Percentiles rank a stretch among this genome's conserved stretches.
Evolutionary conservation across 495 filamentous ascomycete species (phyloP).

Genomic region (Penicillium samsonianum): DNA sequence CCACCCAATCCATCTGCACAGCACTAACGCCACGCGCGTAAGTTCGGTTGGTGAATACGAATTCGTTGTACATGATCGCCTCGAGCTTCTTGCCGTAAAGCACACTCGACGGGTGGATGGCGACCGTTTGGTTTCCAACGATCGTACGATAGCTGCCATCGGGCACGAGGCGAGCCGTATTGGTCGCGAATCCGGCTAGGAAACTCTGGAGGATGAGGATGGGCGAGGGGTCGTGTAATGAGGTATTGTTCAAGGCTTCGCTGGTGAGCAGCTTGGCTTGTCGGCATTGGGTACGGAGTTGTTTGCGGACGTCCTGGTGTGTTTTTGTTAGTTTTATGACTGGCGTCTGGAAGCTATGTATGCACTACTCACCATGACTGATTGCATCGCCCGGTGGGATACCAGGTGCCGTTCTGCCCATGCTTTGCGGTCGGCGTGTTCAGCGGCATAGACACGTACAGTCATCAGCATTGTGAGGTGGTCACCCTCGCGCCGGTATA

Average conservation of each 20-base stretch:
- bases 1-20: slow-evolving; percentile 86
- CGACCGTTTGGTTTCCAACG: slow-evolving; percentile 79
- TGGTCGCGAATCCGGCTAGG: slow-evolving; percentile 74
- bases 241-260: slow-evolving; percentile 17
- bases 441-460: slow-evolving; percentile 76
- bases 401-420: slow-evolving; percentile 82
- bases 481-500: slow-evolving; percentile 83
- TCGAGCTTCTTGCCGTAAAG: slow-evolving; percentile 85
- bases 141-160: slow-evolving; percentile 86
- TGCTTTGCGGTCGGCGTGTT: slow-evolving; percentile 67
- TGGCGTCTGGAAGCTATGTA: background rate
- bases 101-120: slow-evolving; percentile 86
- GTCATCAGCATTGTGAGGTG: slow-evolving; percentile 83
- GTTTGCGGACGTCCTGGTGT: slow-evolving; percentile 77
- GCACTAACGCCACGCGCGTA: slow-evolving; percentile 88
- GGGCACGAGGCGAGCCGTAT: slow-evolving; percentile 78
- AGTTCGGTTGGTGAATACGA: slow-evolving; percentile 89
- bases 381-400: slow-evolving; percentile 79
- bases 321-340: slow-evolving; percentile 10
- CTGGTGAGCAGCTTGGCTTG: slow-evolving; percentile 42
- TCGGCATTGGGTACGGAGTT: slow-evolving; percentile 69
- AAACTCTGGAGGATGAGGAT: slow-evolving; percentile 74
- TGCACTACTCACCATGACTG: slow-evolving; percentile 60
- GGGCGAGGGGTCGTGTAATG: slow-evolving; percentile 35
- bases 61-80: slow-evolving; percentile 94